These are phyloP conservation scores for Aspergillus sp. DNA, from an alignment of 2,329 filamentous ascomycete species.

Conservation along the genomic window DNA sequence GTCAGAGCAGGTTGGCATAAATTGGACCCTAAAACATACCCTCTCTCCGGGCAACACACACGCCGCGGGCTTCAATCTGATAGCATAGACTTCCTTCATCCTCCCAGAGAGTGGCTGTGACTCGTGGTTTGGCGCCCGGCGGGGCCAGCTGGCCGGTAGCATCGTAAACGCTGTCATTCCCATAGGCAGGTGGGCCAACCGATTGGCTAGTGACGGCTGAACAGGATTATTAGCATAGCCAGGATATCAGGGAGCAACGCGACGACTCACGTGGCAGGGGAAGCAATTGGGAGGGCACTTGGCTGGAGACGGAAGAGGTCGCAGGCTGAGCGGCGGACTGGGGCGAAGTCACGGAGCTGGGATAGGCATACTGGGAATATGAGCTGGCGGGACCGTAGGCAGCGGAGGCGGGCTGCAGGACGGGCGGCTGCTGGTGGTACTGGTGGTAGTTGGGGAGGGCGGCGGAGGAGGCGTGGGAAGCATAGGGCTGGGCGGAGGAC, in stretches of 20 bases:
- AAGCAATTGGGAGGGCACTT: conserved; percentile 60
- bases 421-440: conserved; percentile 59
- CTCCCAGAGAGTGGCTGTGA: conserved; percentile 95
- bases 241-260: too few species aligned
- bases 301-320: conserved; percentile 58
- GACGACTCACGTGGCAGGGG: conserved; percentile 47
- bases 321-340: conserved; percentile 58
- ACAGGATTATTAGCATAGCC: conserved; percentile 5
- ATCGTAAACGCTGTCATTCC: conserved; percentile 51
- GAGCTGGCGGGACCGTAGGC: conserved; percentile 55
- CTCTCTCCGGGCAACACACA: conserved; percentile 90
- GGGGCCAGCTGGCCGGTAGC: conserved; percentile 87
- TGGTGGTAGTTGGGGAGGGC: conserved; percentile 69
- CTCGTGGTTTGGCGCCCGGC: conserved; percentile 88
- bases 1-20: conserved; percentile 1
- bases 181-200: conserved; percentile 29
- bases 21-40: conserved; percentile 45
- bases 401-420: conserved; percentile 62
- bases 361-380: conserved; percentile 64
- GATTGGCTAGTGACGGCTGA: conserved; percentile 29
- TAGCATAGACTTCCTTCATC: conserved; percentile 97
- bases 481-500: conserved; percentile 64
- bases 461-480: conserved; percentile 68
- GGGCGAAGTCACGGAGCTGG: conserved; percentile 73
- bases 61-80: conserved; percentile 90